Evolutionary conservation across 2,329 filamentous ascomycete genomes (phyloP), one percentile per base, ranked within the genome.

Genomic region (Fusarium pilosicola): DNA sequence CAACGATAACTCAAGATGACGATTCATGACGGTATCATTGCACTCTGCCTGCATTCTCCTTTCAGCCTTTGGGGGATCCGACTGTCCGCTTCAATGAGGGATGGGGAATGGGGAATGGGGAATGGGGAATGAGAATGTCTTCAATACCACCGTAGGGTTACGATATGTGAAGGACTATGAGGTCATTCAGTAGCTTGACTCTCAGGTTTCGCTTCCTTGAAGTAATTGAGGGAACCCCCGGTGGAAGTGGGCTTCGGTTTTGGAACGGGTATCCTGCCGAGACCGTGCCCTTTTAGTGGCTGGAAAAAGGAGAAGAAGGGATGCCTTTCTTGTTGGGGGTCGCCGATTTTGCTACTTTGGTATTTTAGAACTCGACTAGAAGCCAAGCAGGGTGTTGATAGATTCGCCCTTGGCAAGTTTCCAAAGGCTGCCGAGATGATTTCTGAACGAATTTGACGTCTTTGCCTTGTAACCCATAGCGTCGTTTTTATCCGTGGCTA

Each of bases 11-110:
- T 41, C 42, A 49, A 44, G 30, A 74, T 74, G 59, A 74, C 67
- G 71, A 57, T 61, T 57, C 8, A 59, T 66, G 54, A 75, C 49
- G 55, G 61, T 24, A 51, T 48, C 54, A 52, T 56, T 58, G 39
- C 48, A 42, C 44, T 17, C 30, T 48, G 58, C 48, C 52, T 68
- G 67, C 62, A 59, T 56, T 32, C 34, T 39, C 34, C 24, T 28
- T 22, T 20, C 24, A 28, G 24, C 24, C n/a, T 54, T 28, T 28
- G 24, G 20, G 30, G 14, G 34, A 22, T 36, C 32, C 32, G 32
- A 14, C 45, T 22, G 20, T 22, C 45, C 45, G 26, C 45, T 20
- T 54, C 24, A 36, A n/a, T 34, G 6, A 34, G 32, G 32, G 8
- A 34, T 24, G 30, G 13, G 49, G 28, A 51, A 55, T 52, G 22